Conservation (phyloP, 164 flowering plant species). For the Berberis thunbergii region DNA sequence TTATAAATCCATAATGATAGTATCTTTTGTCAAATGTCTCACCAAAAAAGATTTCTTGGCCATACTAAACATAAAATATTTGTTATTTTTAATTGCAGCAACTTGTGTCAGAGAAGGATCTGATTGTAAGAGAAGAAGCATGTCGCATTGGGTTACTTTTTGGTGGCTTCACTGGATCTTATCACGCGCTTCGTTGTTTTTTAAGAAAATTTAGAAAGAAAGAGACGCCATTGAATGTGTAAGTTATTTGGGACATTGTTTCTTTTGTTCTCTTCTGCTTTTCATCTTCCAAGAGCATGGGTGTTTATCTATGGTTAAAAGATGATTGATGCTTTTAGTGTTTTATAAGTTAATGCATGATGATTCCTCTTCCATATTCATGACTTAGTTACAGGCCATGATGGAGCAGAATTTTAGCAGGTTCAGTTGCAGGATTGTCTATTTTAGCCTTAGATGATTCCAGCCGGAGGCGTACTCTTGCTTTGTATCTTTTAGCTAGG, state of each 20-base stretch:
- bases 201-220: conserved; percentile 75
- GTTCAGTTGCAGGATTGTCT: conserved; percentile 89
- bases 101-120: conserved; percentile 97
- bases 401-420: conserved; percentile 98
- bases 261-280: background rate
- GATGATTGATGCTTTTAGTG: background rate
- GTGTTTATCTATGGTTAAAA: too few relatives aligned
- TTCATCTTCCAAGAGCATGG: too few relatives aligned
- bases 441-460: conserved; percentile 86
- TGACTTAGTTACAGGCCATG: conserved; percentile 82
- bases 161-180: conserved; percentile 96
- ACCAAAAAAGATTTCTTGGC: background rate
- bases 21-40: too few relatives aligned
- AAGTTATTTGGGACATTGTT: conserved; percentile 25
- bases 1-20: too few relatives aligned
- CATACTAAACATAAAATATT: background rate
- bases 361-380: conserved; percentile 30
- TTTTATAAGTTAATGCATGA: conserved; percentile 13
- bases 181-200: conserved; percentile 85
- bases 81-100: conserved; percentile 45
- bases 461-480: conserved; percentile 83
- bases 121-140: conserved; percentile 97
- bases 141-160: conserved; percentile 92
- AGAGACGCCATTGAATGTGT: conserved; percentile 86
- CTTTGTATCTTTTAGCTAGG: conserved; percentile 87